Percentiles rank a stretch among this genome's conserved stretches.
phyloP scores from a whole-genome alignment of 352 stramenopile species.

The Pythium monospermum region DNA sequence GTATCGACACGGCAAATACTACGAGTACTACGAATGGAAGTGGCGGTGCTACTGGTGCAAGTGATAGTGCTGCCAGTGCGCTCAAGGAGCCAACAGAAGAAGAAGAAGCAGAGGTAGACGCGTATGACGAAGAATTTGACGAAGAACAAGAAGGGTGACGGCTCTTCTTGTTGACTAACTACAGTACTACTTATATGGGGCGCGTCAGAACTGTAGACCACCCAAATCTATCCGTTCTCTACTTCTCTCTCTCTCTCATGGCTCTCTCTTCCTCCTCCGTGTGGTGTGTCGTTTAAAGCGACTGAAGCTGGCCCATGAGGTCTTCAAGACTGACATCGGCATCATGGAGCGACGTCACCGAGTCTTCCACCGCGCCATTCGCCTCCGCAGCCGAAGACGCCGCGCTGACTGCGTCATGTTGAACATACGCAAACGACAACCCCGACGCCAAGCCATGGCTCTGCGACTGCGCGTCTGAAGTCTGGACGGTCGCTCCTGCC shows the following conservation, averaged over 20 bases:
- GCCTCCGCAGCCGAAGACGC: conserved; percentile 8
- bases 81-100: too few relatives aligned
- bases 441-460: conserved; percentile 34
- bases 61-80: background rate
- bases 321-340: conserved; percentile 65
- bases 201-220: too few relatives aligned
- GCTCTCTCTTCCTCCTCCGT: background rate
- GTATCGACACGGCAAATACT: background rate
- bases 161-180: too few relatives aligned
- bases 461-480: conserved; percentile 2
- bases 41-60: conserved; percentile 12
- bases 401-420: too few relatives aligned
- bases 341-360: conserved; percentile 18
- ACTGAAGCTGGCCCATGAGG: conserved; percentile 77
- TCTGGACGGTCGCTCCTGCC: conserved; percentile 4
- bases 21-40: background rate
- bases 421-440: conserved; percentile 60
- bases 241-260: background rate
- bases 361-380: conserved; percentile 14
- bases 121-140: too few relatives aligned
- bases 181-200: too few relatives aligned
- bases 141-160: too few relatives aligned
- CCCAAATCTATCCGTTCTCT: too few relatives aligned
- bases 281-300: conserved; percentile 30
- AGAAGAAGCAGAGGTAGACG: too few relatives aligned